A percentile compares a stretch with the other conserved stretches of the same genome.
phyloP scores from a whole-genome alignment of 805 yeast species.

The Barnettozyma sp. region DNA sequence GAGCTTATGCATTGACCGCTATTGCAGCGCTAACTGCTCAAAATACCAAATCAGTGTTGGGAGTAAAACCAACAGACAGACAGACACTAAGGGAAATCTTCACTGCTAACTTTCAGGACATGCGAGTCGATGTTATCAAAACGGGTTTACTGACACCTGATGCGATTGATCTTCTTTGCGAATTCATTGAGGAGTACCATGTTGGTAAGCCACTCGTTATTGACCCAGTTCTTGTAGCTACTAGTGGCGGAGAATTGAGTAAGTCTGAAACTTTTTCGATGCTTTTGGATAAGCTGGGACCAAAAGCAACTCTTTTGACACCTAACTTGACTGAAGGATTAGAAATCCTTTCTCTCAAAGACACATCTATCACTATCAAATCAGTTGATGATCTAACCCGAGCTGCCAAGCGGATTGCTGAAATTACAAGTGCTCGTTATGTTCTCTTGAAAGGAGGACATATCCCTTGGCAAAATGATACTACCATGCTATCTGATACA shows the following conservation, averaged over 20 bases:
- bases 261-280: slow-evolving; percentile 38
- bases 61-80: slow-evolving; percentile 36
- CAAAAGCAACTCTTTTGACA: slow-evolving; percentile 54
- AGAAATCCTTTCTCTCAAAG: slow-evolving; percentile 30
- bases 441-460: slow-evolving; percentile 82
- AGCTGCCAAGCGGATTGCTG: slow-evolving; percentile 35
- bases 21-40: slow-evolving; percentile 79
- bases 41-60: slow-evolving; percentile 45
- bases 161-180: slow-evolving; percentile 42
- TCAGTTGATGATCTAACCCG: slow-evolving; percentile 35
- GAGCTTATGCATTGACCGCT: slow-evolving; percentile 71
- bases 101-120: slow-evolving; percentile 50
- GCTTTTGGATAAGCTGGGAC: slow-evolving; percentile 40
- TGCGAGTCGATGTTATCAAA: slow-evolving; percentile 59
- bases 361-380: slow-evolving; percentile 23
- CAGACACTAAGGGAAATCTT: slow-evolving; percentile 42
- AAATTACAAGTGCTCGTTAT: slow-evolving; percentile 37
- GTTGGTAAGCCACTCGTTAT: slow-evolving; percentile 41
- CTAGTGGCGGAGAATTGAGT: slow-evolving; percentile 62
- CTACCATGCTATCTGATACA: slow-evolving; percentile 15
- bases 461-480: slow-evolving; percentile 34
- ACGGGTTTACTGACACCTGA: slow-evolving; percentile 68
- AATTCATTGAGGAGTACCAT: slow-evolving; percentile 28
- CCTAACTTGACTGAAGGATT: slow-evolving; percentile 71
- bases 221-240: slow-evolving; percentile 82